Percentiles rank a stretch among this genome's conserved stretches.
Evolutionary conservation across 768 basidiomycete genomes (phyloP).

Genomic region (Russula virescens): DNA sequence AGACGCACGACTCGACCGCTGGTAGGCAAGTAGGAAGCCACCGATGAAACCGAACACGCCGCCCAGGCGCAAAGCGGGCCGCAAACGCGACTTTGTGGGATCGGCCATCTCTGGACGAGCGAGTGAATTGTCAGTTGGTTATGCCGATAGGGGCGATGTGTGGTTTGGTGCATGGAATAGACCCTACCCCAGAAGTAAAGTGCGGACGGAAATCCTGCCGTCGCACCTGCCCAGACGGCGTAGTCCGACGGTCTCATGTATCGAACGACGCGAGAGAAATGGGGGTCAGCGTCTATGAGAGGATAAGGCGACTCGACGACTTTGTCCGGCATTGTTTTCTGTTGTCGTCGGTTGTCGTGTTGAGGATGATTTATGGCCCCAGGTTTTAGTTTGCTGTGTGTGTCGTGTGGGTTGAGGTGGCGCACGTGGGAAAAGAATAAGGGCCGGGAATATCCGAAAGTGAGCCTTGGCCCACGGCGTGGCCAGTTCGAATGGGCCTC

Average conservation of each 20-base stretch:
- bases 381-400: background rate
- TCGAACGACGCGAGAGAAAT: conserved; percentile 77
- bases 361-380: no score
- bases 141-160: background rate
- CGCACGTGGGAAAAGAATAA: conserved; percentile 14
- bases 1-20: conserved; percentile 81
- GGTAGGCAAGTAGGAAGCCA: conserved; percentile 92
- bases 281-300: conserved; percentile 91
- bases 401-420: background rate
- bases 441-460: conserved; percentile 12
- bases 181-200: conserved; percentile 89
- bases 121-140: conserved; percentile 22
- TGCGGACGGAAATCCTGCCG: conserved; percentile 75
- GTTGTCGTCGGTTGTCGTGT: background rate
- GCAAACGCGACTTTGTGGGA: conserved; percentile 35
- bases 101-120: conserved; percentile 41
- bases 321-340: conserved; percentile 45
- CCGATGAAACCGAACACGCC: conserved; percentile 81
- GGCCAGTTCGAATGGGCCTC: background rate
- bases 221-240: conserved; percentile 72
- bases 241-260: conserved; percentile 90
- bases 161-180: conserved; percentile 9
- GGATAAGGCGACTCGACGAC: conserved; percentile 67
- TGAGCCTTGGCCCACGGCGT: conserved; percentile 2
- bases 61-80: conserved; percentile 45